Evolutionary conservation across 1,139 yeast genomes (phyloP).

Genomic region (Blastobotrys niveus): DNA sequence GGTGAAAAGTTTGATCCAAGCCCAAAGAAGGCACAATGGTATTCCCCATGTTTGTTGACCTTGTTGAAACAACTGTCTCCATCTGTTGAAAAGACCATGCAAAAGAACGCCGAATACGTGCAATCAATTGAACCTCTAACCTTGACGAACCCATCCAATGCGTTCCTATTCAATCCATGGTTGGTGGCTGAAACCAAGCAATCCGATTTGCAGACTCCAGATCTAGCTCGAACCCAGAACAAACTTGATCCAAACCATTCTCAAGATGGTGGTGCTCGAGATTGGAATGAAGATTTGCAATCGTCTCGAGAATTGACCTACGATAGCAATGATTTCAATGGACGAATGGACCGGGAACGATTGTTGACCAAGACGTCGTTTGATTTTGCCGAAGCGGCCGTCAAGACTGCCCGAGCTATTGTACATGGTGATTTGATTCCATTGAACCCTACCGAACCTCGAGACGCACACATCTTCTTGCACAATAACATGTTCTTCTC

Average conservation of each 20-base stretch:
- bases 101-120: constrained; percentile 41
- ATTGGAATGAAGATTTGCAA: constrained; percentile 92
- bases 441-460: constrained; percentile 69
- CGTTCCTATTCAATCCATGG: constrained; percentile 73
- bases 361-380: constrained; percentile 64
- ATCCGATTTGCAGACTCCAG: constrained; percentile 41
- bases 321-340: constrained; percentile 41
- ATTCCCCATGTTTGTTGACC: constrained; percentile 44
- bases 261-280: constrained; percentile 40
- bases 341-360: constrained; percentile 71
- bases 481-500: constrained; percentile 86
- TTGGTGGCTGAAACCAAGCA: constrained; percentile 39
- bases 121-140: constrained; percentile 45
- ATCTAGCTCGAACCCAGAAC: constrained; percentile 57
- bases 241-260: constrained; percentile 14
- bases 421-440: constrained; percentile 69
- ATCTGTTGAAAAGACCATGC: constrained; percentile 40
- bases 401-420: constrained; percentile 72
- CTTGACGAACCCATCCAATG: constrained; percentile 58
- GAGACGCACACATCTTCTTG: constrained; percentile 57
- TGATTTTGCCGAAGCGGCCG: constrained; percentile 73
- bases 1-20: constrained; percentile 63
- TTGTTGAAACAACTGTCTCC: constrained; percentile 55
- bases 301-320: constrained; percentile 65
- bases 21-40: constrained; percentile 38